Evolutionary conservation across 257 asterid species (phyloP).

Genomic region (Nicotiana paniculata): DNA sequence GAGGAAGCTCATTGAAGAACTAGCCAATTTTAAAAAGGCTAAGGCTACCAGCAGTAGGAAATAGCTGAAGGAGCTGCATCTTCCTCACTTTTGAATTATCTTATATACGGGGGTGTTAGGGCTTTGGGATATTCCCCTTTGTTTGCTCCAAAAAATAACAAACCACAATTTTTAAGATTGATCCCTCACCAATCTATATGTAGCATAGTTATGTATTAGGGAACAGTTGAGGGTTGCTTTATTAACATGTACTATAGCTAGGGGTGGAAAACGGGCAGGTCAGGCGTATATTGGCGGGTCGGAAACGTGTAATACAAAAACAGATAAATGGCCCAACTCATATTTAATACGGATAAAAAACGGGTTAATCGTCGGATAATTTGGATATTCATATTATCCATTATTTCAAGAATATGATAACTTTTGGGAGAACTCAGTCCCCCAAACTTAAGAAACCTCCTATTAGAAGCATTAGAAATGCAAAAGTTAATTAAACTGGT

Average conservation of each 20-base stretch:
- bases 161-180: not conserved
- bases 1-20: conserved; percentile 86
- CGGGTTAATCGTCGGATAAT: too few species aligned
- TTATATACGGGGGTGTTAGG: not conserved
- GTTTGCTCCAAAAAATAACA: not conserved
- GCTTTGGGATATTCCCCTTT: not conserved
- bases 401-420: too few species aligned
- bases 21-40: conserved; percentile 61
- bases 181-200: not conserved
- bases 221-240: conserved; percentile 7
- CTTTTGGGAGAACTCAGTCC: too few species aligned
- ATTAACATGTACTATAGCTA: not conserved
- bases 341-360: too few species aligned
- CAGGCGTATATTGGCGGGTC: too few species aligned
- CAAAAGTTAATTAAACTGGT: too few species aligned
- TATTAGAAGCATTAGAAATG: not conserved
- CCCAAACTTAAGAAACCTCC: too few species aligned
- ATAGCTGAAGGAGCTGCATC: not conserved
- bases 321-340: too few species aligned
- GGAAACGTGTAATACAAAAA: too few species aligned
- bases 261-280: too few species aligned
- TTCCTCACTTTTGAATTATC: not conserved
- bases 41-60: conserved; percentile 63
- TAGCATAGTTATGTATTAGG: not conserved
- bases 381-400: too few species aligned